Conservation (phyloP, 2,329 filamentous ascomycete species). For the Fusarium haematococcum region DNA sequence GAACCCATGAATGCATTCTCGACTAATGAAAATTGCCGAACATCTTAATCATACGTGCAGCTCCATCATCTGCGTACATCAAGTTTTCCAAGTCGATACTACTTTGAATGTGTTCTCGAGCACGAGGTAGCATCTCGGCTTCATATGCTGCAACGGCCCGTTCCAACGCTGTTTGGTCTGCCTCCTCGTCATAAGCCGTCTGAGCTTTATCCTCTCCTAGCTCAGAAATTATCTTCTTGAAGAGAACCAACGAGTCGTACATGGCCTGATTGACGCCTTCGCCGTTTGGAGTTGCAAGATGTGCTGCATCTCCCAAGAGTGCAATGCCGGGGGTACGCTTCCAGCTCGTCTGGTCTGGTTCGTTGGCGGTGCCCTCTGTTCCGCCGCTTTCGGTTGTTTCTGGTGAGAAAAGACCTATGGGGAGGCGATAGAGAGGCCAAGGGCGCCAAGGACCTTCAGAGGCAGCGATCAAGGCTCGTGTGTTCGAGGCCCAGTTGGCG, state of each 20-base stretch:
- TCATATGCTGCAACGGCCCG: background rate
- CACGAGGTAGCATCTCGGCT: background rate
- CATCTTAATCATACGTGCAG: background rate
- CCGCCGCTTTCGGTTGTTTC: background rate
- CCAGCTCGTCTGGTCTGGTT: background rate
- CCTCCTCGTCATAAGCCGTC: background rate
- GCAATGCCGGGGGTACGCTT: background rate
- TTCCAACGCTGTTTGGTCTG: background rate
- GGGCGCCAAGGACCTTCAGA: background rate
- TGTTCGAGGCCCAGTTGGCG: background rate
- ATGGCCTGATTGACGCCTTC: slow-evolving; percentile 12
- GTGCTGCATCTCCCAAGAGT: slow-evolving; percentile 10
- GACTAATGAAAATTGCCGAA: background rate
- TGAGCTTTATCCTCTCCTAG: background rate
- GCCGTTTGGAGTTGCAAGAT: slow-evolving; percentile 4
- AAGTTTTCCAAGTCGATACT: background rate
- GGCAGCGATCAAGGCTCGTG: background rate
- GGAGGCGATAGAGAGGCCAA: background rate
- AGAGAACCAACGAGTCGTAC: slow-evolving; percentile 3
- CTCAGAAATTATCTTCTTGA: background rate
- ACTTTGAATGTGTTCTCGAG: background rate
- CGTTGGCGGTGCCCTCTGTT: background rate
- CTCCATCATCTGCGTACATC: background rate
- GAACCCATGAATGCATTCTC: background rate
- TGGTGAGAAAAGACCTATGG: background rate